Base-by-base conservation (phyloP, 2,329 filamentous ascomycete species). In the Trichophyton schoenleinii region DNA sequence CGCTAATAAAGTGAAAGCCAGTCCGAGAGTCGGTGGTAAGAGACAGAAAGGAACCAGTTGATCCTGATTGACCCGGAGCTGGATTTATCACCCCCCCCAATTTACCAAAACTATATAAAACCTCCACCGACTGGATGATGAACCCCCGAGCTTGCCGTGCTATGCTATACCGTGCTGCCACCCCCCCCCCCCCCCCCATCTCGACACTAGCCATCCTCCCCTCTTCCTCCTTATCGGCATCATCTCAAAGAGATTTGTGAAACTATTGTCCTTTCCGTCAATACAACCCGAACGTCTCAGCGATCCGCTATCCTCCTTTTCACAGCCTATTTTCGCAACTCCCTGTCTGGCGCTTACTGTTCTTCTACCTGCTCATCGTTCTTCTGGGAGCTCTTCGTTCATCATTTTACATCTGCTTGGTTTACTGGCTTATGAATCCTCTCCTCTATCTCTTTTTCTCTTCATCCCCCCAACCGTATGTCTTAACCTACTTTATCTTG, bases 11-110 rank as follows among this genome's bases (percentile, higher is more conserved):
- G 74, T 78, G 49, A 79, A 78, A 66, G 71, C 76, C 58, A 79
- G 77, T 64, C 76, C 77, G 49, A 71, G 76, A 60, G 73, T 77
- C 34, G 71, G 74, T 34, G 74, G 71, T 8, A 79, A 79, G 65
- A 71, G 77, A 64, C 77, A 79, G 66, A 79, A 79, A 66, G 77
- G 74, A 44, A 70, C 71, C 13, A 62, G 53, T 31, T 63, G 55
- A 62, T 42, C 22, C 22, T 53, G 7, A 7, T 53, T 31, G 44
- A 22, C 18, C n/a, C 25, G 13, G 44, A 48, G 20, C 18, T 6
- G 44, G 44, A 48, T 7, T 20, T 11, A 48, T 20, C 6, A 8
- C 7, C n/a, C 1, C 1, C 18, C n/a, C 18, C n/a, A 22, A 38
- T 11, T 36, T 11, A 13, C 2, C 44, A 48, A 48, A 11, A 20